Percentiles rank a stretch among this genome's conserved stretches.
phyloP scores from a whole-genome alignment of 1,139 yeast species.

The Saccharomyces uvarum region DNA sequence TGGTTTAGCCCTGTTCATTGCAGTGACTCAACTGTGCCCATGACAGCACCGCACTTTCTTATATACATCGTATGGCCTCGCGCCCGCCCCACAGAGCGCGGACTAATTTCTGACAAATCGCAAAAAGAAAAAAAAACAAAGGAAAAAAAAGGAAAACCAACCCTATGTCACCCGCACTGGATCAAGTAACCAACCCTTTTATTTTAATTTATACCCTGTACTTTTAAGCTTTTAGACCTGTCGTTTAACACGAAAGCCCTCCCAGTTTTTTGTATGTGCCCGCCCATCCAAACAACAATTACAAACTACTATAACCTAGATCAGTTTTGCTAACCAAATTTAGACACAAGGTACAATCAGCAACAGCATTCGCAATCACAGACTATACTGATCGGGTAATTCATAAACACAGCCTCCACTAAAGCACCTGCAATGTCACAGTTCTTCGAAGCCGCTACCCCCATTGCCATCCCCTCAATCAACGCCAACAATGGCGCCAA shows the following conservation, averaged over 20 bases:
- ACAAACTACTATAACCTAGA: too few species aligned
- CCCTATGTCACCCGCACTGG: too few species aligned
- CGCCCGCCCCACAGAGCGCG: neutral
- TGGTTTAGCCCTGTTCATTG: neutral
- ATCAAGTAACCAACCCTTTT: too few species aligned
- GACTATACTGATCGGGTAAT: neutral
- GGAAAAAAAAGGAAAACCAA: neutral
- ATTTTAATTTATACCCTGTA: neutral
- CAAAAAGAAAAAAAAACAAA: neutral
- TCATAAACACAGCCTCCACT: neutral
- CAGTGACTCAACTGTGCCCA: neutral
- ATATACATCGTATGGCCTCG: neutral
- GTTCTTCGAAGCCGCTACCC: neutral
- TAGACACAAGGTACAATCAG: neutral
- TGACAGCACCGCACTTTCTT: neutral
- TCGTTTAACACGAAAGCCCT: neutral
- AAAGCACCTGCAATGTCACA: neutral
- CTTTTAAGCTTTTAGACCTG: neutral
- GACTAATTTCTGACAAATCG: conserved; percentile 1
- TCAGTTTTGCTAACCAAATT: neutral
- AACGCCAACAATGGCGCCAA: neutral
- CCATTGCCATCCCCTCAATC: neutral
- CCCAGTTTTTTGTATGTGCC: neutral
- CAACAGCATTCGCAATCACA: neutral
- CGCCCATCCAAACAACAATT: neutral